Base-by-base conservation (phyloP, 2,329 filamentous ascomycete genomes). In the Ilyonectria destructans region DNA sequence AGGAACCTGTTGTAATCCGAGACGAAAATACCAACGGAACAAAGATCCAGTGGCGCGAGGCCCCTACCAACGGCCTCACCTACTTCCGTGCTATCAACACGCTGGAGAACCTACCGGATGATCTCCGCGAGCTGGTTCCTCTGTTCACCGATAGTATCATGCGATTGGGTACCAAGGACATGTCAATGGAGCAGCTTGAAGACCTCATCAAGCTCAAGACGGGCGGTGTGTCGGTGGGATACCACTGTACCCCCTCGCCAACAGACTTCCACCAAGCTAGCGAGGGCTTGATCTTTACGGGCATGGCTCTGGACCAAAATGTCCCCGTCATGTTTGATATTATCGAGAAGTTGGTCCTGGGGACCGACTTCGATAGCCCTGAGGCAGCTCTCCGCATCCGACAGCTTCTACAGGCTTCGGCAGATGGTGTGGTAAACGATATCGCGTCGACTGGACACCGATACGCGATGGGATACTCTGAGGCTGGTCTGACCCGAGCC, bases 171-270 rank as follows among this genome's bases (percentile, higher is more conserved):
- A 99, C 96, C 2, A 93, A 92, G 74, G 89, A 91, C 67, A 93
- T 93, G 86, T 91, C 91, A 0, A 98, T 97, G 92, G 96, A 98
- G 80, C 91, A 98, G 80, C 89, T 98, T 58, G 96, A 99, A 81
- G 96, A 98, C 77, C 83, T 95, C 62, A 98, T 99, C 80, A 98
- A 98, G 81, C 87, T 98, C 33, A 97, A 97, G 84, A 98, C 96
- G 1, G 96, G 96, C 21, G 96, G 96, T 10, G 89, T 99, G 43
- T 93, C 91, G 3, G 91, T 97, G 17, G 91, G 92, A 1, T 95
- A 97, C 74, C 93, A 97, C 81, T 89, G 92, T n/a, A 91, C 92
- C 0, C 89, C 95, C 0, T 94, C 91, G 2, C 94, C 96, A 0
- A 87, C 87, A 1, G 89, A 96, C 71, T 90, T 93, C 62, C 86